Conservation (phyloP, 2,329 filamentous ascomycete genomes). For the Zymoseptoria ardabiliae region DNA sequence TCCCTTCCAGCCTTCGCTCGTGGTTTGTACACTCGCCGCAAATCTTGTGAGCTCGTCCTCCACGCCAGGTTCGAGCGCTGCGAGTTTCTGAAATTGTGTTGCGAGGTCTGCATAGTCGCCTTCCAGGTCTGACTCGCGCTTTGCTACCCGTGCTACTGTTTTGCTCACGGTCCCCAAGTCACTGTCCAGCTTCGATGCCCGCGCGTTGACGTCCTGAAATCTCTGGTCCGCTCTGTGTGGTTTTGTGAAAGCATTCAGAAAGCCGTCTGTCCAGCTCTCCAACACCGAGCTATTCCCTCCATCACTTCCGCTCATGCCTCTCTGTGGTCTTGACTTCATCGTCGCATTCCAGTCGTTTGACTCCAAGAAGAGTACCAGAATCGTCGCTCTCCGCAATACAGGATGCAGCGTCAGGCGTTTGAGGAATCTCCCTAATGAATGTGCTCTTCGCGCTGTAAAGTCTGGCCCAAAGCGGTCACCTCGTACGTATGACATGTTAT, state of each 20-base stretch:
- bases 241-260: slow-evolving; percentile 95
- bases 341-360: slow-evolving; percentile 93
- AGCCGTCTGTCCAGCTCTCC: slow-evolving; percentile 90
- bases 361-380: slow-evolving; percentile 86
- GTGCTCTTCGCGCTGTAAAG: slow-evolving; percentile 80
- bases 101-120: slow-evolving; percentile 82
- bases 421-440: slow-evolving; percentile 87
- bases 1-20: slow-evolving; percentile 66
- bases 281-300: slow-evolving; percentile 63
- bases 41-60: slow-evolving; percentile 78
- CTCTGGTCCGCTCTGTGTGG: slow-evolving; percentile 90
- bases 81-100: slow-evolving; percentile 89
- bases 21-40: slow-evolving; percentile 77
- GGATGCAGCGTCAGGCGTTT: slow-evolving; percentile 81
- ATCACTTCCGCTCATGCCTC: slow-evolving; percentile 44
- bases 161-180: slow-evolving; percentile 91
- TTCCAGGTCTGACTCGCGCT: slow-evolving; percentile 81
- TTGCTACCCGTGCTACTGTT: slow-evolving; percentile 82
- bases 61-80: slow-evolving; percentile 79
- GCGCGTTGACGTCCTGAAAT: slow-evolving; percentile 89
- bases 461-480: slow-evolving; percentile 91
- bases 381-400: slow-evolving; percentile 70
- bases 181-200: slow-evolving; percentile 87
- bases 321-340: slow-evolving; percentile 70
- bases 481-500: slow-evolving; percentile 97